Evolutionary conservation across 208 protist genomes (phyloP).

Genomic region (Acanthamoeba polyphaga): DNA sequence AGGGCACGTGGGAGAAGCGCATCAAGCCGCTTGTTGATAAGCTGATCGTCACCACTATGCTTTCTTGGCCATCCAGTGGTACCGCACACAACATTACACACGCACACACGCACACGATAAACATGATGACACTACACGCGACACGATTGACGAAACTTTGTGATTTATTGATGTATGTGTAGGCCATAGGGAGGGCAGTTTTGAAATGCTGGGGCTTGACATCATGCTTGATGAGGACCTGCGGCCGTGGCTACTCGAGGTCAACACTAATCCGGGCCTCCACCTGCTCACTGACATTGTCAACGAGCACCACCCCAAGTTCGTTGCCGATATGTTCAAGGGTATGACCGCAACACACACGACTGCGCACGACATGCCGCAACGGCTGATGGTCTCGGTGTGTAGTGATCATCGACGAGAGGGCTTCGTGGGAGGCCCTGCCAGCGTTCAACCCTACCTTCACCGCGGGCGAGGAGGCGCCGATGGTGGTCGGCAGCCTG

Average conservation of each 20-base stretch:
- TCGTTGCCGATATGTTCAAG: conserved; percentile 55
- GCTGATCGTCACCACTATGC: conserved; percentile 38
- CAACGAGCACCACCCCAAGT: conserved; percentile 75
- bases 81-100: background rate
- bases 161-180: background rate
- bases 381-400: background rate
- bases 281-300: conserved; percentile 81
- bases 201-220: conserved; percentile 80
- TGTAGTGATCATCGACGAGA: background rate
- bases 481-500: background rate
- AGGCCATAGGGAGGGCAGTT: conserved; percentile 76
- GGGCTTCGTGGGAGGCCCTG: background rate
- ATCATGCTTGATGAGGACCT: conserved; percentile 80
- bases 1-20: conserved; percentile 34
- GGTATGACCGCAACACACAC: background rate
- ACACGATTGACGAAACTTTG: background rate
- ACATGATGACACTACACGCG: too few species aligned
- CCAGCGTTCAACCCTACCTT: background rate
- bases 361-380: background rate
- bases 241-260: conserved; percentile 77
- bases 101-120: too few species aligned
- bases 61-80: background rate
- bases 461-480: background rate
- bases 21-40: conserved; percentile 11
- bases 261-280: conserved; percentile 83